These are phyloP conservation scores for Lactarius hengduanensis DNA, from an alignment of 768 basidiomycete species.

Conservation along the genomic window DNA sequence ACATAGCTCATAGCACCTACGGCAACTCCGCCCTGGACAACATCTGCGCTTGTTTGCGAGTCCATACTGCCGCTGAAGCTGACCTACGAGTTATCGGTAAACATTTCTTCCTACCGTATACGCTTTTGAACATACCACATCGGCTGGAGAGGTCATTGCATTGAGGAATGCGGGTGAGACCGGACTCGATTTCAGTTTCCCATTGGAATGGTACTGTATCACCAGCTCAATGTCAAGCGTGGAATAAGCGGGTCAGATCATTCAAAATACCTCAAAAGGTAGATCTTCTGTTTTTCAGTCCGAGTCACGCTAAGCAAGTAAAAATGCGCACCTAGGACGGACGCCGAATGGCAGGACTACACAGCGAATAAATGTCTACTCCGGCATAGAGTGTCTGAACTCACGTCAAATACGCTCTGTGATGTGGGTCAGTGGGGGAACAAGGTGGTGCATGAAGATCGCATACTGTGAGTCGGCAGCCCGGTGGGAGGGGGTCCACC, in stretches of 20 bases:
- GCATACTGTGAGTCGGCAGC: conserved; percentile 85
- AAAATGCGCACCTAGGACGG: conserved; percentile 62
- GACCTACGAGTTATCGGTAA: conserved; percentile 46
- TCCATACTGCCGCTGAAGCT: conserved; percentile 85
- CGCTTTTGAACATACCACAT: conserved; percentile 58
- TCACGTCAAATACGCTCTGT: conserved; percentile 37
- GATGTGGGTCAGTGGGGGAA: conserved; percentile 1
- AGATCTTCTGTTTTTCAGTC: conserved; percentile 46
- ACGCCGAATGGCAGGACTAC: conserved; percentile 88
- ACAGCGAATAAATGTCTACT: not conserved
- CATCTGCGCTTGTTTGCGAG: conserved; percentile 79
- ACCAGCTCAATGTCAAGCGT: not conserved
- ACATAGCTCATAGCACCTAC: conserved; percentile 83
- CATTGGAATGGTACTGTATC: conserved; percentile 36
- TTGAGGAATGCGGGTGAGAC: conserved; percentile 29
- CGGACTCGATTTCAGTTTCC: conserved; percentile 34
- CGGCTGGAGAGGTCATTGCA: conserved; percentile 71
- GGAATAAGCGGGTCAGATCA: not conserved
- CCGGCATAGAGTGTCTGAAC: not conserved
- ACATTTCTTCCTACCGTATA: not conserved
- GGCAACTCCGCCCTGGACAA: conserved; percentile 60
- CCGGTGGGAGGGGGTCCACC: conserved; percentile 66
- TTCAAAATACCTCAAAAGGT: conserved; percentile 54
- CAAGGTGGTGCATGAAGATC: not conserved
- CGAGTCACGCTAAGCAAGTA: conserved; percentile 4